Evolutionary conservation across 305 asterid species (phyloP), one percentile per base, ranked within the genome.

Genomic region (Rubia tinctorum): DNA sequence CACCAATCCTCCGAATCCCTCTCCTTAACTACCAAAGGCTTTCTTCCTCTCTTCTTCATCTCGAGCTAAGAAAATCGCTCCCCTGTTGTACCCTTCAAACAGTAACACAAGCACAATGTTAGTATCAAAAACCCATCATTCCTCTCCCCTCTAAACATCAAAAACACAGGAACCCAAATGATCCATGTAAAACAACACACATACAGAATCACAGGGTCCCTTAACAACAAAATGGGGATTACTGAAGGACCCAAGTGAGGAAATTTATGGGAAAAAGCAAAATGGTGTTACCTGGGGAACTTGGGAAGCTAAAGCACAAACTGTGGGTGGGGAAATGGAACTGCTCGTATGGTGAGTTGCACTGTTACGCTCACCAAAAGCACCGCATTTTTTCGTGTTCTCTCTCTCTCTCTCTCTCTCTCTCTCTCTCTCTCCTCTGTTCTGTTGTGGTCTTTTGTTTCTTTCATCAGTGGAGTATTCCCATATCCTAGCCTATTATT

Each of bases 1-100:
- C 87, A 81, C 76, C 79, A 81, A 51, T 79, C 83, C 71, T 83
- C 87, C 3, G 83, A 53, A 53, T 53, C 83, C 13, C 60, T 27
- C 22, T 66, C 72, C 68, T 75, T 73, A 61, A 78, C 74, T 11
- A 56, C 68, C 53, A 18, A 6, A 47, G 22, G 47, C 84, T 43
- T 69, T 39, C 14, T 71, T n/a, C 71, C 55, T 72, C 47, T 77
- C 74, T 66, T 74, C 82, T 63, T 78, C 78, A 22, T 68, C 82
- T 47, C 18, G 10, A 7, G 7, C 45, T 10, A 39, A 17, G 39
- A 14, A 51, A 51, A 15, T 51, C 5, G 22, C 23, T 18, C 59
- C n/a, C 23, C 9, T 5, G 12, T 53, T 53, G 22, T 53, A 53
- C 6, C 59, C 59, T 53, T 53, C 23, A 17, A 1, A 53, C 22